Evolutionary conservation across 2,329 filamentous ascomycete genomes (phyloP), one percentile per base, ranked within the genome.

Genomic region (Cladophialophora yegresii): DNA sequence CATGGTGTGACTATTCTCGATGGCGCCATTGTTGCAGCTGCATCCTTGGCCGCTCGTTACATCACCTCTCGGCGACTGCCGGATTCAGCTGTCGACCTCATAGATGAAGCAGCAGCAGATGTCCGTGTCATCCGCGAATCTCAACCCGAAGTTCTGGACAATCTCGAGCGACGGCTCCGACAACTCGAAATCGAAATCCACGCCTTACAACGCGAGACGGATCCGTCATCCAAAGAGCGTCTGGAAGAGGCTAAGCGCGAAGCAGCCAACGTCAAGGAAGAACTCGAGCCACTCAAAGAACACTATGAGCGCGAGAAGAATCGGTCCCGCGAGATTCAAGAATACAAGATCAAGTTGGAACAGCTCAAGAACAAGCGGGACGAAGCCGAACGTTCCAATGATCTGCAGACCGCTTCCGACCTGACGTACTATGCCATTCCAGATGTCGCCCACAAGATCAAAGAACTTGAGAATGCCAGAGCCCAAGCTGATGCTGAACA

Each of bases 171-270:
- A 70, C 91, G 89, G 73, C 83, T 92, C 67, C 89, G 92, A 65
- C 95, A 99, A 78, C 84, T 98, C 60, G 89, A 96, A 77, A 99
- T 99, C 71, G 95, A 99, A 78, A 99, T 99, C 63, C 93, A 97
- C 74, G 95, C 95, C 40, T 82, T 99, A 55, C 88, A 92, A 70
- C 90, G 93, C 73, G 95, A 99, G 76, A 93, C 96, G 77, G 95
- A 99, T 71, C 91, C 97, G 3, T 92, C 92, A 4, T 96, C 95
- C 23, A 90, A 93, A 77, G 80, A 87, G 56, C 91, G 95, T 71
- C 85, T 99, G 50, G 85, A 86, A 60, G 86, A 90, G 71, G 95
- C 95, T 61, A 92, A 89, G 74, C 90, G 92, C 72, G 95, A 98
- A 75, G 93, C 93, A 26, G 91, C 92, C 71, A 97, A 99, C 72